Evolutionary conservation across 352 stramenopile species (phyloP), one percentile per base, ranked within the genome.

Genomic region (Lagenidium giganteum): DNA sequence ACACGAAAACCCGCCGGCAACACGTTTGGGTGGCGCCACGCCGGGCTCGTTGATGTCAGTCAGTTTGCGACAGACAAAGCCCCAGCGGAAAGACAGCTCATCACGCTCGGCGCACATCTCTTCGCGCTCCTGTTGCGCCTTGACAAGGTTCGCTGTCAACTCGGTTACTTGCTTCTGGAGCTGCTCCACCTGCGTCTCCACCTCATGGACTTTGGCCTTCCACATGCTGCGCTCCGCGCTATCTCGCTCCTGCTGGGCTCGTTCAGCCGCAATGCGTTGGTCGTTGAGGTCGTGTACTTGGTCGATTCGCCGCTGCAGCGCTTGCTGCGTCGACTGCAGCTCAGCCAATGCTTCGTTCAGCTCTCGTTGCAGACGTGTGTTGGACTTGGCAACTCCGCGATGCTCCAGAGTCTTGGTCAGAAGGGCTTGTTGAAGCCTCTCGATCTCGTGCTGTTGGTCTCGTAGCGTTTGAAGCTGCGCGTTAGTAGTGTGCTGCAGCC

Each of bases 71-170:
- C 33, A 34, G 1, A 75, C 57, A 22, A 59, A 67, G 14, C 34
- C 38, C 61, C 64, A 67, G 31, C 64, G 57, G 24, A 75, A 68
- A 11, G 37, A 47, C 13, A 75, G 37, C 33, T 75, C 61, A 17
- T 75, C 57, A 0, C 52, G 33, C 2, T 54, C 38, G 1, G 60
- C 53, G 8, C 43, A 23, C 20, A 57, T 31, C 26, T 61, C 39
- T 22, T 70, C 57, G 18, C 52, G 39, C 25, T 51, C 42, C 8
- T 20, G 22, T 26, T 56, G 47, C 8, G 63, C 20, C 16, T 59
- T 52, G 7, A 22, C 23, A 21, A 47, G 54, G 36, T 49, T 32
- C 13, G 33, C 42, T 9, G 20, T 22, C 32, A 42, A 7, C 30
- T 21, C 8, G 6, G n/a, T 23, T 35, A 48, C 24, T 24, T 48